Percentiles rank a stretch among this genome's conserved stretches.
Conservation (phyloP, 2,329 filamentous ascomycete species). For the Dissoconium aciculare region DNA sequence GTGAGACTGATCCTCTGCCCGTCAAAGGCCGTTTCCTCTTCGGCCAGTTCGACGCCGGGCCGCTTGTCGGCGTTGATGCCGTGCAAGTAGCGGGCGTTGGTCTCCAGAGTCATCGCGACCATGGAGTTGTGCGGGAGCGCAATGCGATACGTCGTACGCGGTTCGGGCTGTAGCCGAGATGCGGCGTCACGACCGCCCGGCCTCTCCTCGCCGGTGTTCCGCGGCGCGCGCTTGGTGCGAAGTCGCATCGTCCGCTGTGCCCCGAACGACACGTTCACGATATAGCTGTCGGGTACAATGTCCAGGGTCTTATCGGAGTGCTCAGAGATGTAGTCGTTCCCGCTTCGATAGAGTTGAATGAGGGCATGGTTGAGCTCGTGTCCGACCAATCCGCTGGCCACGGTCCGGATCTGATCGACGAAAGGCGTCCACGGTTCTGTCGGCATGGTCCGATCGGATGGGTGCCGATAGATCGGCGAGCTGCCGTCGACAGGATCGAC, state of each 20-base stretch:
- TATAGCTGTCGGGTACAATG: conserved; percentile 63
- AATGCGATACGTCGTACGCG: conserved; percentile 48
- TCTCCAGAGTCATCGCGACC: conserved; percentile 63
- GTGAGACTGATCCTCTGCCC: conserved; percentile 82
- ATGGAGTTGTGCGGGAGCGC: conserved; percentile 77
- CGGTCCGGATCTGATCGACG: conserved; percentile 51
- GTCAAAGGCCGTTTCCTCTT: conserved; percentile 54
- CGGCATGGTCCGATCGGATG: conserved; percentile 72
- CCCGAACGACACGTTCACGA: conserved; percentile 88
- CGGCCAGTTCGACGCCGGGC: conserved; percentile 47
- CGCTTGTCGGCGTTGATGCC: conserved; percentile 83
- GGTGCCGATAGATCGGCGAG: conserved; percentile 87
- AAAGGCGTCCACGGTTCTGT: conserved; percentile 60
- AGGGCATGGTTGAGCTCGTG: conserved; percentile 81
- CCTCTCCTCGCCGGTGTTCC: not conserved
- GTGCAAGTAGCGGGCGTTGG: conserved; percentile 81
- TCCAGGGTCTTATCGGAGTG: conserved; percentile 96
- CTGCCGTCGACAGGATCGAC: conserved; percentile 56
- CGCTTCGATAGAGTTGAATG: conserved; percentile 83
- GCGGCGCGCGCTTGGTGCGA: conserved; percentile 53
- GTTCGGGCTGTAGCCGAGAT: conserved; percentile 1
- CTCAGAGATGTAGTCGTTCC: conserved; percentile 84
- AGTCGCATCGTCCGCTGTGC: conserved; percentile 82
- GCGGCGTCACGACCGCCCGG: not conserved
- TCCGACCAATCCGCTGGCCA: conserved; percentile 56